Conservation (phyloP, 192 early-diverging fungal species). For the Coemansia erecta region DNA sequence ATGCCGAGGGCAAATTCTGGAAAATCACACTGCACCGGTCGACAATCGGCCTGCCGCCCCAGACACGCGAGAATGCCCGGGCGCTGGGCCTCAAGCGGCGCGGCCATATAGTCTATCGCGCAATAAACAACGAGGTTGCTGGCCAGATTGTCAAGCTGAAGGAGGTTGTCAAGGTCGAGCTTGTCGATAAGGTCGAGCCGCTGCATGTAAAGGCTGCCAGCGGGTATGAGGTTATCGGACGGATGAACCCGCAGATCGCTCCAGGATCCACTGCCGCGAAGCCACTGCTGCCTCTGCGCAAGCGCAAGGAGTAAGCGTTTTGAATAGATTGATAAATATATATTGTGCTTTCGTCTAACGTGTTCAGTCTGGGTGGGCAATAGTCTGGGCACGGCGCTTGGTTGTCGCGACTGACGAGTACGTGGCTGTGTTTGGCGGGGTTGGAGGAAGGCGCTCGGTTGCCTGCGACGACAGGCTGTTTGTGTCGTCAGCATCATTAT, state of each 20-base stretch:
- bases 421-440: slow-evolving; percentile 12
- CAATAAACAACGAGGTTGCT: slow-evolving; percentile 53
- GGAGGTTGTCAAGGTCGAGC: slow-evolving; percentile 60
- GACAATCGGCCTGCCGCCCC: slow-evolving; percentile 57
- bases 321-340: slow-evolving; percentile 13
- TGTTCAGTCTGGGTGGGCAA: slow-evolving; percentile 15
- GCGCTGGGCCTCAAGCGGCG: slow-evolving; percentile 57
- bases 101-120: slow-evolving; percentile 58
- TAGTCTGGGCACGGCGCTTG: slow-evolving; percentile 45
- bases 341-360: slow-evolving; percentile 1
- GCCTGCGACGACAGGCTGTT: slow-evolving; percentile 31
- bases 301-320: slow-evolving; percentile 1
- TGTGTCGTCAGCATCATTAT: slow-evolving; percentile 10
- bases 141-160: slow-evolving; percentile 64
- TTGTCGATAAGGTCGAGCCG: slow-evolving; percentile 38
- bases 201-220: slow-evolving; percentile 18
- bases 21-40: slow-evolving; percentile 62
- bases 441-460: slow-evolving; percentile 21
- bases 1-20: slow-evolving; percentile 45
- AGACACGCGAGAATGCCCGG: slow-evolving; percentile 49
- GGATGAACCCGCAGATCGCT: slow-evolving; percentile 41
- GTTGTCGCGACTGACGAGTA: slow-evolving; percentile 4
- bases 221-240: slow-evolving; percentile 49
- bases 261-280: slow-evolving; percentile 50
- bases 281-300: slow-evolving; percentile 37